Conservation (phyloP, 495 filamentous ascomycete genomes). For the Neurospora hispaniola region DNA sequence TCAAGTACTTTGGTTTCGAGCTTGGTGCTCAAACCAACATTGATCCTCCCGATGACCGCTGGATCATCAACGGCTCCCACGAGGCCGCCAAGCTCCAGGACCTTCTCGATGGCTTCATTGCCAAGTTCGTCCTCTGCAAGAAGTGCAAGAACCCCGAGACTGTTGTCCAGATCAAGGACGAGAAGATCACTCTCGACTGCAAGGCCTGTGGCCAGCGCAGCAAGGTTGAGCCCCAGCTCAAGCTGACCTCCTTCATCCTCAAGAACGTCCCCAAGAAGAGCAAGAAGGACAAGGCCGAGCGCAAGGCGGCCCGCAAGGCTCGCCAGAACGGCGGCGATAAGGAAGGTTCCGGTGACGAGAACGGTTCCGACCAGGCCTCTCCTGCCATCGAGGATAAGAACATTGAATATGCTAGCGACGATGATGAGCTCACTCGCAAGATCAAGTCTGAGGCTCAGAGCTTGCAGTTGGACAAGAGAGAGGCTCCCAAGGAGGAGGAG, state of each 20-base stretch:
- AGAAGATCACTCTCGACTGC: conserved; percentile 84
- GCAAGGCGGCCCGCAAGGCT: conserved; percentile 75
- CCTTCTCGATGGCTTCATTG: conserved; percentile 95
- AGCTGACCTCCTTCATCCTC: conserved; percentile 94
- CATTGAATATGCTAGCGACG: conserved; percentile 67
- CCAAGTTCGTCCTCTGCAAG: conserved; percentile 97
- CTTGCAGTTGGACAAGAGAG: conserved; percentile 45
- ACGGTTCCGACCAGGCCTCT: conserved; percentile 65
- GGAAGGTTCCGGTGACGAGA: conserved; percentile 49
- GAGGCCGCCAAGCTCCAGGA: conserved; percentile 94
- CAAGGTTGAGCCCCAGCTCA: conserved; percentile 83
- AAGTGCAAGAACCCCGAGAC: conserved; percentile 99
- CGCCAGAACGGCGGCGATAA: conserved; percentile 65
- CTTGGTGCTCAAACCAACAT: conserved; percentile 96
- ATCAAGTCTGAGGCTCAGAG: conserved; percentile 75
- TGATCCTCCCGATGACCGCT: conserved; percentile 92
- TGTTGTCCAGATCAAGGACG: conserved; percentile 87
- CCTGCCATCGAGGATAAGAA: conserved; percentile 56
- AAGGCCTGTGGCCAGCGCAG: conserved; percentile 94
- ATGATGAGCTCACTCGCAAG: conserved; percentile 84
- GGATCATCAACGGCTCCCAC: conserved; percentile 99
- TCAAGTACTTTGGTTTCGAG: conserved; percentile 99
- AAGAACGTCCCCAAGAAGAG: conserved; percentile 85
- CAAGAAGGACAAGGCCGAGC: conserved; percentile 90
- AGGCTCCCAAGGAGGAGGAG: conserved; percentile 63